Base-by-base conservation (phyloP, 306 rosid species). In the Senna tora region DNA sequence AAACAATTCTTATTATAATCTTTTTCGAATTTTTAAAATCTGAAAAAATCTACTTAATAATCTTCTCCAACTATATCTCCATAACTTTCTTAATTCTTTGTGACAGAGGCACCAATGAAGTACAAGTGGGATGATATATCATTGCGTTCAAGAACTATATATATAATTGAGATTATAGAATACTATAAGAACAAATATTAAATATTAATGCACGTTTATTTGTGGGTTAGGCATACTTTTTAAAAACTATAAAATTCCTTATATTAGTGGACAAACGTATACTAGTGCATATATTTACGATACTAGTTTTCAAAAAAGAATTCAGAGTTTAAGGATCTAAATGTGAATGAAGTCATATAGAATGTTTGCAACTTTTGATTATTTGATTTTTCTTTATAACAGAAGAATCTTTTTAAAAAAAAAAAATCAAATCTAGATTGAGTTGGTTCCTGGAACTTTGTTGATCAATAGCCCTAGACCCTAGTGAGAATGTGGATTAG, bases 161-260 rank as follows among this genome's bases (percentile, higher is more conserved):
- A 53, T 52, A 51, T 32, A 60, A 32, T 6, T 38, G 38, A 21
- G 46, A 43, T 56, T 5, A 51, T 14, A 57, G 39, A 22, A 49
- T 52, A 50, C 73, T 39, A 41, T 41, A 13, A 52, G 17, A 13
- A 59, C 28, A 38, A 43, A 4, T 49, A 15, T 39, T 59, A 68
- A 69, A 60, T 67, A 59, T 46, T 61, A 68, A 34, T 22, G 45
- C 56, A 9, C 55, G 10, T 66, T 52, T 10, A 55, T 9, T 38
- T 25, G 77, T 65, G 74, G 75, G 78, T 73, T 79, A 67, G 75
- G 78, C 75, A 65, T 64, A 72, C 33, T 62, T 16, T 28, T 42
- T n/a, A 7, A 15, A 34, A 60, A 36, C 34, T 42, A 13, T 13
- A 17, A 39, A 19, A 2, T 39, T 22, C 14, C 54, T 9, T 61